phyloP scores from a whole-genome alignment of 148 eudicot species.

The Chenopodium album region DNA sequence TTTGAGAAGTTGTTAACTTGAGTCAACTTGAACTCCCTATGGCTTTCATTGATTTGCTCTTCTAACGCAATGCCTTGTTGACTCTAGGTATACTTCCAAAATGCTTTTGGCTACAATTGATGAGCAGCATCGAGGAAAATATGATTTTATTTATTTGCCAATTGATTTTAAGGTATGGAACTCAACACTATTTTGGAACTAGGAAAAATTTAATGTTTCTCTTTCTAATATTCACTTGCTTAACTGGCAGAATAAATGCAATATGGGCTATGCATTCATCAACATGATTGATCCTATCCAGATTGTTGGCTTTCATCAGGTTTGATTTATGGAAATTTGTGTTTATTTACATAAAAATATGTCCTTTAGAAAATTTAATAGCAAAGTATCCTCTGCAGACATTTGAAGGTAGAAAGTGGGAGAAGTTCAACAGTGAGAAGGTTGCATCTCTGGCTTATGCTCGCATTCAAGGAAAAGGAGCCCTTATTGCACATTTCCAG shows the following conservation, averaged over 20 bases:
- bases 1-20: not conserved
- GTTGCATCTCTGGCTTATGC: conserved; percentile 77
- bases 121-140: conserved; percentile 64
- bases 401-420: conserved; percentile 74
- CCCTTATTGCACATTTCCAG: conserved; percentile 83
- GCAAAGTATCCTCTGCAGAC: conserved; percentile 42
- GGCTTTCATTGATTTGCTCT: not conserved
- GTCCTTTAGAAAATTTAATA: conserved; percentile 2
- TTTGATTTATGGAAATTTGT: conserved; percentile 29
- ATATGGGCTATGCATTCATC: conserved; percentile 84
- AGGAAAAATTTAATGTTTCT: not conserved
- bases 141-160: conserved; percentile 73
- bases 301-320: conserved; percentile 63
- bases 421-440: conserved; percentile 81
- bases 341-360: not conserved
- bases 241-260: conserved; percentile 73
- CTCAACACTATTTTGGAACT: not conserved
- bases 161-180: conserved; percentile 68
- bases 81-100: conserved; percentile 68
- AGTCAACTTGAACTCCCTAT: conserved; percentile 2
- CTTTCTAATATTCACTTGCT: conserved; percentile 10
- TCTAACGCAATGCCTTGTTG: conserved; percentile 6
- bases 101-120: conserved; percentile 74
- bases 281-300: conserved; percentile 68
- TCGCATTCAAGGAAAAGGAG: conserved; percentile 75